Evolutionary conservation across 768 basidiomycete genomes (phyloP), one percentile per base, ranked within the genome.

Genomic region (Porphyrellus cyaneotinctus): DNA sequence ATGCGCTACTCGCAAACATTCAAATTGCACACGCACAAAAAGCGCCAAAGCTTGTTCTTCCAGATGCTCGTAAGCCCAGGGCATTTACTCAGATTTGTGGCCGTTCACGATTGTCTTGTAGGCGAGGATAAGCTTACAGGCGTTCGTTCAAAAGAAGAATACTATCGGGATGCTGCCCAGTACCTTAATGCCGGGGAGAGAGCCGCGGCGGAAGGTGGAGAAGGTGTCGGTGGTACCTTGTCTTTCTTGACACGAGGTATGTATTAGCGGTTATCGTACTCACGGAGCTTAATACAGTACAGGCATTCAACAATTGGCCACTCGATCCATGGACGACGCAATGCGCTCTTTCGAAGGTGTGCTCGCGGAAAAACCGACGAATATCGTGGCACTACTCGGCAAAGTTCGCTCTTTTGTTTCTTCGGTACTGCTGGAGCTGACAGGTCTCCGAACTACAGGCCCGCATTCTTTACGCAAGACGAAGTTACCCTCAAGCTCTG

Each of bases 261-360:
- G 74, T 63, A 1, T n/a, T 18, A 15, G 33, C 20, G n/a, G 0
- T 15, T 3, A 3, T 36, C 8, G 2, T 13, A 24, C 32, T 12
- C 42, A 28, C 18, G 5, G 13, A 33, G 43, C 35, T 56, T 32
- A 56, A 1, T 39, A 33, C 24, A 39, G 15, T 52, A 3, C 44
- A 95, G 94, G 89, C 15, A 85, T 94, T 30, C 81, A 93, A 50
- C 84, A 88, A 66, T 74, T 97, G 18, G 87, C 91, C 2, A 84
- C 81, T 5, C 81, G 89, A 20, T 80, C 84, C 15, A 82, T 92
- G 76, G 87, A 94, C 33, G 85, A 91, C 53, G 94, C 95, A 0
- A 71, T 86, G 58, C 79, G 84, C 18, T 82, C 87, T 2, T 95
- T 97, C 60, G 90, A 95, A 14, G 79, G 79, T 23, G 85, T 95